These are phyloP conservation scores for Aspergillus versicolor DNA, from an alignment of 2,329 filamentous ascomycete species.

Conservation along the genomic window DNA sequence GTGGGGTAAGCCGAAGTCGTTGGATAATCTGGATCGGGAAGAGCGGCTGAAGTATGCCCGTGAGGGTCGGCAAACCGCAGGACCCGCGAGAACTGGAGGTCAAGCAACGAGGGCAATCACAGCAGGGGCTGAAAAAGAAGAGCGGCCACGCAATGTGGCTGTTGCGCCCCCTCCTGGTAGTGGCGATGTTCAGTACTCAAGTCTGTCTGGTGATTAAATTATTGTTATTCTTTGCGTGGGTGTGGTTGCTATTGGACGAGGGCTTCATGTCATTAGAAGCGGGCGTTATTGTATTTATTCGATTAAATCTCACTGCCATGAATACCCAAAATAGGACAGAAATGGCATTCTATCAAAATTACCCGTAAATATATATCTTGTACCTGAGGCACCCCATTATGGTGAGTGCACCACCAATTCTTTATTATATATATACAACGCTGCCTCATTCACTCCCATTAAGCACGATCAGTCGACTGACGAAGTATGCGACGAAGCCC, in stretches of 20 bases:
- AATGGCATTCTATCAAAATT: not conserved
- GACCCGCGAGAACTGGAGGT: slow-evolving; percentile 44
- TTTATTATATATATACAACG: no score
- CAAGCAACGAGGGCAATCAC: slow-evolving; percentile 33
- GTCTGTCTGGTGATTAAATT: slow-evolving; percentile 72
- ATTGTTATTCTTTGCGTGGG: slow-evolving; percentile 19
- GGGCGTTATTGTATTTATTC: slow-evolving; percentile 33
- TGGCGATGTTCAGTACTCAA: slow-evolving; percentile 78
- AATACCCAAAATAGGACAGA: slow-evolving; percentile 16
- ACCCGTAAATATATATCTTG: not conserved
- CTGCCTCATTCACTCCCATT: no score
- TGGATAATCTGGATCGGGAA: slow-evolving; percentile 88
- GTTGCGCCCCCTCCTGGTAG: slow-evolving; percentile 78
- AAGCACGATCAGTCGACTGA: no score
- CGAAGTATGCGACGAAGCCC: no score
- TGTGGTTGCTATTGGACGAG: slow-evolving; percentile 17
- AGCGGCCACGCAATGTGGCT: slow-evolving; percentile 38
- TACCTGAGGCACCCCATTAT: not conserved
- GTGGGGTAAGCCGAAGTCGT: slow-evolving; percentile 88
- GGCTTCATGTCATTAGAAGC: slow-evolving; percentile 29
- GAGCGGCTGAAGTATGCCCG: slow-evolving; percentile 77
- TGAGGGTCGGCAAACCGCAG: slow-evolving; percentile 67
- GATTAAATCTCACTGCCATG: slow-evolving; percentile 25
- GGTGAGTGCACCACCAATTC: no score
- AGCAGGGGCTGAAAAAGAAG: slow-evolving; percentile 38